These are phyloP conservation scores for Clitopilus hobsonii DNA, from an alignment of 768 basidiomycete genomes.

Conservation along the genomic window DNA sequence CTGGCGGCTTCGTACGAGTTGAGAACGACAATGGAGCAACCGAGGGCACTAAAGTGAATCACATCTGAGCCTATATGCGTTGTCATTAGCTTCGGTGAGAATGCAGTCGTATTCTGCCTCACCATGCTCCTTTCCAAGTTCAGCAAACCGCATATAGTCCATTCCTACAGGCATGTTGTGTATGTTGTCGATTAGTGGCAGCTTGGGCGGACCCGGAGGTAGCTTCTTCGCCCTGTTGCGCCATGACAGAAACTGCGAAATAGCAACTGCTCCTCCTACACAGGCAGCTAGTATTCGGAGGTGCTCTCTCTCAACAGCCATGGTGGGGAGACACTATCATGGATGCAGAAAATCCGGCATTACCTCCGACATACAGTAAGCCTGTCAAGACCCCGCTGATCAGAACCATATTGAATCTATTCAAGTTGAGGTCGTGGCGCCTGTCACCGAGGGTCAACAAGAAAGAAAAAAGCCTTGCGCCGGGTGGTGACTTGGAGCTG, in stretches of 20 bases:
- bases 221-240: not conserved
- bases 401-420: too few species aligned
- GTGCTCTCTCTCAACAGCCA: not conserved
- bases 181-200: conserved; percentile 10
- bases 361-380: too few species aligned
- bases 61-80: conserved; percentile 17
- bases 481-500: too few species aligned
- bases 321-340: too few species aligned
- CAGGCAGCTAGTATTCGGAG: not conserved
- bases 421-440: too few species aligned
- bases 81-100: too few species aligned
- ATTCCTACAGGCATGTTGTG: conserved; percentile 4
- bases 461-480: too few species aligned
- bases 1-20: conserved; percentile 14
- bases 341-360: too few species aligned
- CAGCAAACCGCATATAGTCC: conserved; percentile 10
- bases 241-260: not conserved
- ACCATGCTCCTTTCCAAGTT: conserved; percentile 11
- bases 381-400: too few species aligned
- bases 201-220: conserved; percentile 10
- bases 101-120: not conserved
- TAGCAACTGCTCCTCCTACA: not conserved
- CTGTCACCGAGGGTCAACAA: too few species aligned
- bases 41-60: conserved; percentile 15
- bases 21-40: conserved; percentile 16